These are phyloP conservation scores for Verticillium zaregamsianum DNA, from an alignment of 2,329 filamentous ascomycete species.

Conservation along the genomic window DNA sequence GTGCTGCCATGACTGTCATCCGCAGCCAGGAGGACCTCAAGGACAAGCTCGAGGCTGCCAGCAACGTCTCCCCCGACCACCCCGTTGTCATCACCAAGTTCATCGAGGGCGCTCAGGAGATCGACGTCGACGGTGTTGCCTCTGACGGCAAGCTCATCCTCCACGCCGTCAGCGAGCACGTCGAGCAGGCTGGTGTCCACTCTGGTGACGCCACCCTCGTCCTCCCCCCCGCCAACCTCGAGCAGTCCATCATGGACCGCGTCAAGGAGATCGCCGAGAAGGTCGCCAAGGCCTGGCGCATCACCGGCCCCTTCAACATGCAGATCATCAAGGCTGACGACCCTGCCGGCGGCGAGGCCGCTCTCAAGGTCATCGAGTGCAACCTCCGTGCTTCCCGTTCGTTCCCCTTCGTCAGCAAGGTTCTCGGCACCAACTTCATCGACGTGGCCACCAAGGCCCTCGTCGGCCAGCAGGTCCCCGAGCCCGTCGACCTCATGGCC, in stretches of 20 bases:
- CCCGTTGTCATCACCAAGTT: constrained; percentile 98
- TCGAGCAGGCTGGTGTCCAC: constrained; percentile 96
- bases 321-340: constrained; percentile 94
- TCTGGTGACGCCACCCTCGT: constrained; percentile 95
- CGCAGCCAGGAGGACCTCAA: constrained; percentile 82
- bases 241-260: constrained; percentile 72
- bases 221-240: constrained; percentile 78
- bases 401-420: constrained; percentile 98
- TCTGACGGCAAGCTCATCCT: constrained; percentile 81
- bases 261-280: constrained; percentile 95
- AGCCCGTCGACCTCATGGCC: constrained; percentile 83
- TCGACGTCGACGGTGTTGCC: constrained; percentile 92
- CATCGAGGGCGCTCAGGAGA: constrained; percentile 94
- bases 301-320: constrained; percentile 99
- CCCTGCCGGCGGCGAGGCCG: constrained; percentile 68
- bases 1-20: constrained; percentile 98
- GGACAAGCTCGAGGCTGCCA: constrained; percentile 89
- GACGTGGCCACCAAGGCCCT: constrained; percentile 92
- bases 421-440: constrained; percentile 94
- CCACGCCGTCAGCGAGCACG: constrained; percentile 91
- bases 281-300: constrained; percentile 94
- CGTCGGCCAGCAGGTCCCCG: constrained; percentile 77
- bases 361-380: constrained; percentile 95
- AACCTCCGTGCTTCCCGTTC: constrained; percentile 96
- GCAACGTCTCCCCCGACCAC: constrained; percentile 89